These are phyloP conservation scores for Calycina herbarum DNA, from an alignment of 2,329 filamentous ascomycete species.

Conservation along the genomic window DNA sequence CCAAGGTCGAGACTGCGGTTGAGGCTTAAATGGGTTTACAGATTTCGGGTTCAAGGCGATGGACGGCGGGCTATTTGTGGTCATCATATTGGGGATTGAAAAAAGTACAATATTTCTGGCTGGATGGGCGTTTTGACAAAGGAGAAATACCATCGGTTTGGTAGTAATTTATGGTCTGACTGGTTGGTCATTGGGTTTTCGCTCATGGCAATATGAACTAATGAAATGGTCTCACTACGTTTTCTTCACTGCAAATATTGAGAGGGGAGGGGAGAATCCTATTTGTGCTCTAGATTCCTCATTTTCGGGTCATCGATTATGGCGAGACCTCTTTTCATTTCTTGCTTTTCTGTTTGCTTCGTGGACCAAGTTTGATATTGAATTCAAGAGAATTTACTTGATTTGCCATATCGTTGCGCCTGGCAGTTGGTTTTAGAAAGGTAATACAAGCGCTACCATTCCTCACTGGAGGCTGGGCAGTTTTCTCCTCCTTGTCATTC, in stretches of 20 bases:
- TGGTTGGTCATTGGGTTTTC: not conserved
- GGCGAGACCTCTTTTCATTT: no score
- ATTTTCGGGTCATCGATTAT: no score
- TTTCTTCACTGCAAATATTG: not conserved
- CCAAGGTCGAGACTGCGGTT: constrained; percentile 26
- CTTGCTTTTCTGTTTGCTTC: no score
- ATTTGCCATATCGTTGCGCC: no score
- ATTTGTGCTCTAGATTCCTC: not conserved
- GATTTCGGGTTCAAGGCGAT: not conserved
- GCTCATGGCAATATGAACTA: not conserved
- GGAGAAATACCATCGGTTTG: constrained; percentile 4
- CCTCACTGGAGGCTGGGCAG: no score
- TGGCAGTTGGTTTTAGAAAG: no score
- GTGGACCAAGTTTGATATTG: no score
- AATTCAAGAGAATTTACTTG: no score
- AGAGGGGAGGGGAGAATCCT: not conserved
- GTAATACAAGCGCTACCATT: no score
- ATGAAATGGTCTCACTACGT: not conserved
- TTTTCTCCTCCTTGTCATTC: no score
- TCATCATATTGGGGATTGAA: not conserved
- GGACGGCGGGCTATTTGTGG: not conserved
- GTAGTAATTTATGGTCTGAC: constrained; percentile 5
- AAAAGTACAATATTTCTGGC: constrained; percentile 5
- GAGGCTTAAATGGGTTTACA: not conserved
- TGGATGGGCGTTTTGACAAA: not conserved